Evolutionary conservation across 2,329 filamentous ascomycete species (phyloP).

Genomic region (Pseudogymnoascus sp.): DNA sequence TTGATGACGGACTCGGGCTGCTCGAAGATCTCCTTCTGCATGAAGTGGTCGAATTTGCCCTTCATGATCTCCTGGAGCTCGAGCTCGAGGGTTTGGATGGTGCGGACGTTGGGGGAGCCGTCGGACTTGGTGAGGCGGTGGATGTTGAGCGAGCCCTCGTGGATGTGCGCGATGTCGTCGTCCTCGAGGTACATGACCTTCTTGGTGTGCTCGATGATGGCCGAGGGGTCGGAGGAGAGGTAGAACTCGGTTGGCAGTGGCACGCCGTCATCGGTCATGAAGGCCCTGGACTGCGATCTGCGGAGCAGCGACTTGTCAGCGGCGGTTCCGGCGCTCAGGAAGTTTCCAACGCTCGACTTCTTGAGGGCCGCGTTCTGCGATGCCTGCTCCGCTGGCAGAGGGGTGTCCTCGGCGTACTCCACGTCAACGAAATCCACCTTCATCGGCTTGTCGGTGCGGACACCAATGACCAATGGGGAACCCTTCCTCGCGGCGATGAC

Average conservation of each 20-base stretch:
- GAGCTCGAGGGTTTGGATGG: slow-evolving; percentile 96
- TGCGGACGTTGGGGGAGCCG: slow-evolving; percentile 91
- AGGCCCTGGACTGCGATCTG: slow-evolving; percentile 95
- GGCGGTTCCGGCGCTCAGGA: slow-evolving; percentile 67
- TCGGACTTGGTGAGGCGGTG: slow-evolving; percentile 96
- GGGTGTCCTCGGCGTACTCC: slow-evolving; percentile 75
- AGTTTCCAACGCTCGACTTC: slow-evolving; percentile 65
- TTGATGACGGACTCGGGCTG: slow-evolving; percentile 99
- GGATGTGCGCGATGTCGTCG: slow-evolving; percentile 98
- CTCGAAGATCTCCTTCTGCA: slow-evolving; percentile 99
- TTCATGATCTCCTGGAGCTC: slow-evolving; percentile 99
- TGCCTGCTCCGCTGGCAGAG: slow-evolving; percentile 85
- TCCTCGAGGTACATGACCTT: slow-evolving; percentile 99
- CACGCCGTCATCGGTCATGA: slow-evolving; percentile 96
- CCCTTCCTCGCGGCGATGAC: slow-evolving; percentile 97
- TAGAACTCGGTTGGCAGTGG: slow-evolving; percentile 99
- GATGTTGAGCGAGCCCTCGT: slow-evolving; percentile 98
- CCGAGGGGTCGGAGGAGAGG: slow-evolving; percentile 95
- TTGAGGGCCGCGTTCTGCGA: slow-evolving; percentile 96
- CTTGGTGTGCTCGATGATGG: slow-evolving; percentile 99
- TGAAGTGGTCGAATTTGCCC: slow-evolving; percentile 99
- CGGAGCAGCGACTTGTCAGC: slow-evolving; percentile 97
- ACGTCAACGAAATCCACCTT: slow-evolving; percentile 99
- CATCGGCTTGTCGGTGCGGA: slow-evolving; percentile 97
- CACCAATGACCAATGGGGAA: slow-evolving; percentile 93